Conservation (phyloP, 1,284 basidiomycete species). For the Sanguinoderma infundibulare region DNA sequence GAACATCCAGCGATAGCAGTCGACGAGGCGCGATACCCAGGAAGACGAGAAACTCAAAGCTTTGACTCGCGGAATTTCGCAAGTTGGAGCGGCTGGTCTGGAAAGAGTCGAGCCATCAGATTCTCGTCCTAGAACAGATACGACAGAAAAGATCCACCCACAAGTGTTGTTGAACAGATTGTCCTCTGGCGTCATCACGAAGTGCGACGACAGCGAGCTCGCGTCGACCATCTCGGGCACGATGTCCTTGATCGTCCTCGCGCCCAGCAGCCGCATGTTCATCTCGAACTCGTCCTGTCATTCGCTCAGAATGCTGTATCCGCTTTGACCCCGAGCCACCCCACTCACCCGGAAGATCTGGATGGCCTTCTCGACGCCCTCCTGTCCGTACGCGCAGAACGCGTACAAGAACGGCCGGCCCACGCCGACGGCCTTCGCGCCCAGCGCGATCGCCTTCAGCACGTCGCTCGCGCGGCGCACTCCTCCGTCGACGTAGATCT, state of each 20-base stretch:
- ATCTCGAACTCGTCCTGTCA: constrained; percentile 89
- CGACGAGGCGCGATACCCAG: background rate
- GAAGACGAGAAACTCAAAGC: constrained; percentile 10
- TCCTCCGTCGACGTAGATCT: constrained; percentile 92
- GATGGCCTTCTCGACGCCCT: constrained; percentile 78
- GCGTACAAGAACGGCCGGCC: constrained; percentile 88
- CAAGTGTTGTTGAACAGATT: constrained; percentile 77
- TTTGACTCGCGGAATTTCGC: constrained; percentile 32
- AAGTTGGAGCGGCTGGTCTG: constrained; percentile 30
- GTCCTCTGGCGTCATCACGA: constrained; percentile 67
- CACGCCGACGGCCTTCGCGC: constrained; percentile 84
- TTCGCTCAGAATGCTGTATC: background rate
- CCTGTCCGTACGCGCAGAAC: constrained; percentile 84
- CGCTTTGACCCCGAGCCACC: fast-evolving
- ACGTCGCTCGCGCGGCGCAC: constrained; percentile 92
- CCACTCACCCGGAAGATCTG: constrained; percentile 72
- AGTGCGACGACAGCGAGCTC: constrained; percentile 62
- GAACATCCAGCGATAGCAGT: background rate
- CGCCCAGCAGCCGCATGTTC: constrained; percentile 88
- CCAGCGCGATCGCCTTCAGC: constrained; percentile 89
- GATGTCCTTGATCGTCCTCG: constrained; percentile 76
- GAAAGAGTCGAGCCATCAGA: background rate
- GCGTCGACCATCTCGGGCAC: constrained; percentile 88
- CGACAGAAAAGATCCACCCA: constrained; percentile 42
- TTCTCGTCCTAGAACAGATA: too few relatives aligned